phyloP scores from a whole-genome alignment of 192 early-diverging fungal genomes.

The Kickxella alabastrina region DNA sequence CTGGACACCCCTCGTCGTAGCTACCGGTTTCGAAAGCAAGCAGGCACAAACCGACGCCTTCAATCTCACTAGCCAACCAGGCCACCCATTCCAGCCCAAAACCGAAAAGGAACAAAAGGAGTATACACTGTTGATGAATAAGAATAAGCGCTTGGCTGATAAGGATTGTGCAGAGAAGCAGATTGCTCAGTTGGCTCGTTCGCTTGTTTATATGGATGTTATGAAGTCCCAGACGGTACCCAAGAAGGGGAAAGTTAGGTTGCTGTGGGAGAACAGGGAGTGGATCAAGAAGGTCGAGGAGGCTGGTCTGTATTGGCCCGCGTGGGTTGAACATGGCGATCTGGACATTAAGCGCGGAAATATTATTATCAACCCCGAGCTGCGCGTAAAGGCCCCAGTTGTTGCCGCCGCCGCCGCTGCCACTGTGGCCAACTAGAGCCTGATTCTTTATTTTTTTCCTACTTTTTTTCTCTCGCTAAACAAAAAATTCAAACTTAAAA shows the following conservation, averaged over 20 bases:
- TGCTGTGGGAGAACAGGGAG: conserved; percentile 33
- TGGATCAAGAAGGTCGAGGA: conserved; percentile 27
- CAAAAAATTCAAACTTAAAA: not conserved
- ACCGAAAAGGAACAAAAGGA: conserved; percentile 6
- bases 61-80: conserved; percentile 24
- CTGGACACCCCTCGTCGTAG: conserved; percentile 48
- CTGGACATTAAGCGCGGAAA: conserved; percentile 41
- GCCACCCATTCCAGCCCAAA: conserved; percentile 25
- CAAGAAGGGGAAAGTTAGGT: not conserved
- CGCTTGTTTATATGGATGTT: conserved; percentile 35
- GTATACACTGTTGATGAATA: conserved; percentile 16
- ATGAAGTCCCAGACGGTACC: conserved; percentile 11
- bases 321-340: conserved; percentile 34
- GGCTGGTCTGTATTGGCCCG: conserved; percentile 34
- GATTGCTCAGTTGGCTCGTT: conserved; percentile 42
- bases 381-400: no score
- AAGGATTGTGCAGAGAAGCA: conserved; percentile 42
- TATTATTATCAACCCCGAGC: conserved; percentile 38
- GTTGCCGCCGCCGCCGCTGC: conserved; percentile 1
- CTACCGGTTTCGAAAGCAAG: conserved; percentile 29
- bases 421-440: not conserved
- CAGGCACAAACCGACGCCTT: conserved; percentile 15
- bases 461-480: no score
- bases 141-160: conserved; percentile 22
- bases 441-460: not conserved